Base-by-base conservation (phyloP, 352 stramenopile genomes). In the Pythium insidiosum region DNA sequence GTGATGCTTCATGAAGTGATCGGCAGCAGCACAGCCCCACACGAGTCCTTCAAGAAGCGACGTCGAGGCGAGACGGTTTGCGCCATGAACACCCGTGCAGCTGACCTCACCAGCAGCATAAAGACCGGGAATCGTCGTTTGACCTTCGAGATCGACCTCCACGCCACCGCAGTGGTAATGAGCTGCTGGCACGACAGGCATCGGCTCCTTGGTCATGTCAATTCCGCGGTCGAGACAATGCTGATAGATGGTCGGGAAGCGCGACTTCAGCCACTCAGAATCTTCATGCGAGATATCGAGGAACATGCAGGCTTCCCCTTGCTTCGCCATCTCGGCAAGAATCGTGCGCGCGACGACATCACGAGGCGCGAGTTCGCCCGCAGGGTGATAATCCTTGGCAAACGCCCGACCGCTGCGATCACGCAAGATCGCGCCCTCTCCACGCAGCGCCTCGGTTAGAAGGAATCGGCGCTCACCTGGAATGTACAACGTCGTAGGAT, bases 101-200 rank as follows among this genome's bases (percentile, higher is more conserved):
- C 90, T 94, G 20, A 96, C 89, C 59, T 98, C 93, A 18, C 93
- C 93, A 6, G 89, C 90, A 7, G 87, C 88, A 43, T 95, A 97
- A 22, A 98, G 56, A 10, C 75, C 74, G 21, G 74, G 63, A 10
- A 97, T 58, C 35, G 40, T 81, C 6, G 86, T 96, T 23, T 70
- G 54, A 5, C 89, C 93, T 26, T 88, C 58, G 33, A 97, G 58
- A 49, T 97, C 87, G 6, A 95, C 95, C 15, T 83, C 60, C 1
- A 97, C 70, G 15, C 93, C 93, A 48, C 90, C 93, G 51, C 93
- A 98, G 43, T 95, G 95, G 52, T 98, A 98, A 55, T 98, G 93
- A 21, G 89, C 86, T 0, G 93, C 90, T 12, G 93, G 93, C 11
- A 94, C 93, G 3, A 97, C 74, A 5, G 93, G 90, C 50, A 98